These are phyloP conservation scores for Hemerocallis citrina DNA, from an alignment of 106 monocot species.

Conservation along the genomic window DNA sequence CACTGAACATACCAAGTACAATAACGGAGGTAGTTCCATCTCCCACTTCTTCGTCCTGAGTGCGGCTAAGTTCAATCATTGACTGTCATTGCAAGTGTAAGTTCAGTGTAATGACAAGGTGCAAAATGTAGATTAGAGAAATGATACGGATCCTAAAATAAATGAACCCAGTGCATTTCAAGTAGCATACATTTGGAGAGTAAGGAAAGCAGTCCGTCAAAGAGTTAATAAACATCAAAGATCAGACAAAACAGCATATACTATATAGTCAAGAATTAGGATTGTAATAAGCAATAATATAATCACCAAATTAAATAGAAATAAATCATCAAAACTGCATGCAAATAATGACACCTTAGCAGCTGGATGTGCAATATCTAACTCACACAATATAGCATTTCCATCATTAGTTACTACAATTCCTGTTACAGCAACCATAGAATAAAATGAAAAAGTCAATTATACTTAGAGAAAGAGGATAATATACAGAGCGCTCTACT, in stretches of 20 bases:
- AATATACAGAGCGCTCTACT: no score
- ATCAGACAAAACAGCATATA: no score
- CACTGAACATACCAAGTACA: slow-evolving; percentile 46
- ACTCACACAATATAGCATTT: slow-evolving; percentile 70
- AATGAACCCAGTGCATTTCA: neutral
- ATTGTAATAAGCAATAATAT: no score
- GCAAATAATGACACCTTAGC: slow-evolving; percentile 38
- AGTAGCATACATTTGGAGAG: neutral
- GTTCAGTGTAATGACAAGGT: neutral
- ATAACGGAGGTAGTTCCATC: slow-evolving; percentile 86
- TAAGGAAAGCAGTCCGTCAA: neutral
- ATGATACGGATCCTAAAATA: neutral
- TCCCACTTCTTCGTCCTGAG: slow-evolving; percentile 85
- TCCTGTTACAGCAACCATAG: slow-evolving; percentile 24
- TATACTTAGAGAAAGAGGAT: no score
- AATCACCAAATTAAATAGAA: no score
- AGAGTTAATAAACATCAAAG: neutral
- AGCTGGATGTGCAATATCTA: slow-evolving; percentile 84
- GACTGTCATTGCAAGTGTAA: slow-evolving; percentile 27
- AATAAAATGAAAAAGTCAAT: no score
- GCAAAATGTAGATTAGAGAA: neutral
- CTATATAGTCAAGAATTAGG: no score
- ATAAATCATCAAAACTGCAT: no score
- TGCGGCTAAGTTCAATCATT: slow-evolving; percentile 82
- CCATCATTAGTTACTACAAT: slow-evolving; percentile 85